phyloP scores from a whole-genome alignment of 75 land plant species.

The Pseudotsuga menziesii region DNA sequence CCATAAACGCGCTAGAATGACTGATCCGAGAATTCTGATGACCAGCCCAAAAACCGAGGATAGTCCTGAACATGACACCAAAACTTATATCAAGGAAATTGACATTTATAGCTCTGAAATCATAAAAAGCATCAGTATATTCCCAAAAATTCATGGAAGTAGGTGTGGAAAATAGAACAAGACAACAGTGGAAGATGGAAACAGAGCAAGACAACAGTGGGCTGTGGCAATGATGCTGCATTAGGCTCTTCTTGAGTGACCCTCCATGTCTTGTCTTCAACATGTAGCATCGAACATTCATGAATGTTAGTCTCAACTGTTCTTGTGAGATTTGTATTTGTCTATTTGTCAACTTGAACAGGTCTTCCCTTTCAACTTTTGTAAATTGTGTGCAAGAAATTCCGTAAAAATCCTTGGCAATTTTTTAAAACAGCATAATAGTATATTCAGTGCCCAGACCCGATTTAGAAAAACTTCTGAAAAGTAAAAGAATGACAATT shows the following conservation, averaged over 20 bases:
- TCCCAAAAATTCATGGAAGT: neutral
- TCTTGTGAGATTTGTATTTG: neutral
- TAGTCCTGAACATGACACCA: constrained; percentile 45
- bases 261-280: neutral
- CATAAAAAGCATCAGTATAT: neutral
- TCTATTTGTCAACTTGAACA: neutral
- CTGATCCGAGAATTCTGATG: constrained; percentile 71
- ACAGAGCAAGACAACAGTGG: neutral
- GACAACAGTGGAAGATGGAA: neutral
- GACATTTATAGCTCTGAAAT: neutral
- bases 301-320: neutral
- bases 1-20: constrained; percentile 80
- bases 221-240: too few relatives aligned
- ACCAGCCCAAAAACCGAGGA: constrained; percentile 94
- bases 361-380: neutral
- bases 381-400: neutral
- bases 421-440: neutral
- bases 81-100: constrained; percentile 12
- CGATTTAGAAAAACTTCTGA: neutral
- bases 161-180: neutral
- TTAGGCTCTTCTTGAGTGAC: too few relatives aligned
- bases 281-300: neutral
- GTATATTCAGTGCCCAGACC: neutral
- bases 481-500: neutral
- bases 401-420: too few relatives aligned